Conservation (phyloP, 2,329 filamentous ascomycete genomes). For the Paraphaeosphaeria minitans region DNA sequence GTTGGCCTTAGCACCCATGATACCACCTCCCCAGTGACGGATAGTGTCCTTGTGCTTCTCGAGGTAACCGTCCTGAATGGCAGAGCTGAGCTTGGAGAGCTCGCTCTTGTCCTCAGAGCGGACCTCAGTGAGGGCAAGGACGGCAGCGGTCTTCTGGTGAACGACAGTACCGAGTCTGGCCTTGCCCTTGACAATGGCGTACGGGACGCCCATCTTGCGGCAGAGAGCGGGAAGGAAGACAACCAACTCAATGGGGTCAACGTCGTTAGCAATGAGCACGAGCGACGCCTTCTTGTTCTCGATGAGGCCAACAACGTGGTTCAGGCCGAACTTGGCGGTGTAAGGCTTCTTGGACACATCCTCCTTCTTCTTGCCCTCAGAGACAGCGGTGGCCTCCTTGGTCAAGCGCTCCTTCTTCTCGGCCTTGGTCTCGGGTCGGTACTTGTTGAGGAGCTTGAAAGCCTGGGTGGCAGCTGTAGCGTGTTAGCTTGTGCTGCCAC, state of each 20-base stretch:
- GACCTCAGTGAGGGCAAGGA: constrained; percentile 94
- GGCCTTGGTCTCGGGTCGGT: constrained; percentile 97
- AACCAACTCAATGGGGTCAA: constrained; percentile 99
- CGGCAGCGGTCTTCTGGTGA: constrained; percentile 99
- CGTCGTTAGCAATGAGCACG: constrained; percentile 98
- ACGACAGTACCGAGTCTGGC: constrained; percentile 97
- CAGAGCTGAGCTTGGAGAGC: constrained; percentile 92
- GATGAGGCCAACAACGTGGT: constrained; percentile 74
- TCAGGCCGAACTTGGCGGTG: constrained; percentile 98
- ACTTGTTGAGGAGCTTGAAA: constrained; percentile 99
- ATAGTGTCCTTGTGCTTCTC: constrained; percentile 92
- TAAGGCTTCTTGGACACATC: constrained; percentile 98
- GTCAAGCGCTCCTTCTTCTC: constrained; percentile 99
- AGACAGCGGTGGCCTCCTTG: constrained; percentile 96
- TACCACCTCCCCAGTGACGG: constrained; percentile 98
- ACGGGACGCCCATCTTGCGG: constrained; percentile 99
- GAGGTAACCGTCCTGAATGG: constrained; percentile 97
- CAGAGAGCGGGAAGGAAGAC: constrained; percentile 98
- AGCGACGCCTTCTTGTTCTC: constrained; percentile 98
- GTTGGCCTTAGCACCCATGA: constrained; percentile 96
- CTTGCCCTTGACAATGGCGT: constrained; percentile 99
- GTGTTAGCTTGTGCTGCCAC: constrained; percentile 69
- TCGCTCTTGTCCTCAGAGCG: constrained; percentile 98
- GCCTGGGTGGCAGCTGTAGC: constrained; percentile 78
- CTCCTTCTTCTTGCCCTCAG: constrained; percentile 99